Evolutionary conservation across 1,139 yeast genomes (phyloP).

Genomic region (Pichia sp.): DNA sequence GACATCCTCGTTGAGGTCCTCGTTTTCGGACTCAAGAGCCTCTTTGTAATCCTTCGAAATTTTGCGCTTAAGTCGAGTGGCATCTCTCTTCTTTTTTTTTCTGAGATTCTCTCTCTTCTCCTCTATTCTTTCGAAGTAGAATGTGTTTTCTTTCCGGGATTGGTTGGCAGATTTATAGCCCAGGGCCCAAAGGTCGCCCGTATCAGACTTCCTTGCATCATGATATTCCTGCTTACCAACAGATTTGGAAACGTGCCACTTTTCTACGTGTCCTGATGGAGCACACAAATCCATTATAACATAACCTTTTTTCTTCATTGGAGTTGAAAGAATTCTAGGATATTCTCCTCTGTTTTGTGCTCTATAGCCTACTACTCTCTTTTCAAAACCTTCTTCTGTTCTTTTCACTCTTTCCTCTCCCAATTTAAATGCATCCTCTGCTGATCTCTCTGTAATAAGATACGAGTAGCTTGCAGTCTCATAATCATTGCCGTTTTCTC

Average conservation of each 20-base stretch:
- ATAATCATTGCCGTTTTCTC: constrained; percentile 66
- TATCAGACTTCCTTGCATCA: constrained; percentile 79
- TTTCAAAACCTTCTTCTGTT: neutral
- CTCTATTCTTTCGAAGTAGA: constrained; percentile 29
- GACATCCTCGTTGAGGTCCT: constrained; percentile 21
- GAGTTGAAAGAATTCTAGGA: constrained; percentile 73
- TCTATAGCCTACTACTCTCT: constrained; percentile 29
- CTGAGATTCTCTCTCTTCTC: constrained; percentile 27
- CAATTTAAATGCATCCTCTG: constrained; percentile 37
- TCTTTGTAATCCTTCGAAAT: constrained; percentile 24
- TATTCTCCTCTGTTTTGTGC: constrained; percentile 43
- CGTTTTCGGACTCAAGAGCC: constrained; percentile 22
- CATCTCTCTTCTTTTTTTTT: constrained; percentile 23
- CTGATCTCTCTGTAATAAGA: constrained; percentile 62
- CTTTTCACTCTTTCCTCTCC: constrained; percentile 26
- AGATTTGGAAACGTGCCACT: constrained; percentile 84
- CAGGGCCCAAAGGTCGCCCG: constrained; percentile 89
- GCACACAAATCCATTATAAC: constrained; percentile 78
- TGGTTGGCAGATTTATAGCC: constrained; percentile 62
- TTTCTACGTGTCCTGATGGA: constrained; percentile 71
- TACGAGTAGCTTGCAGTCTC: constrained; percentile 78
- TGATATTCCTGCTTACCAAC: constrained; percentile 72
- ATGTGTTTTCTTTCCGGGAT: constrained; percentile 29
- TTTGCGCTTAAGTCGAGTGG: constrained; percentile 23
- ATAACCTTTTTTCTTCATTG: constrained; percentile 77